phyloP scores from a whole-genome alignment of 2,329 filamentous ascomycete genomes.

The Drechmeria coniospora region DNA sequence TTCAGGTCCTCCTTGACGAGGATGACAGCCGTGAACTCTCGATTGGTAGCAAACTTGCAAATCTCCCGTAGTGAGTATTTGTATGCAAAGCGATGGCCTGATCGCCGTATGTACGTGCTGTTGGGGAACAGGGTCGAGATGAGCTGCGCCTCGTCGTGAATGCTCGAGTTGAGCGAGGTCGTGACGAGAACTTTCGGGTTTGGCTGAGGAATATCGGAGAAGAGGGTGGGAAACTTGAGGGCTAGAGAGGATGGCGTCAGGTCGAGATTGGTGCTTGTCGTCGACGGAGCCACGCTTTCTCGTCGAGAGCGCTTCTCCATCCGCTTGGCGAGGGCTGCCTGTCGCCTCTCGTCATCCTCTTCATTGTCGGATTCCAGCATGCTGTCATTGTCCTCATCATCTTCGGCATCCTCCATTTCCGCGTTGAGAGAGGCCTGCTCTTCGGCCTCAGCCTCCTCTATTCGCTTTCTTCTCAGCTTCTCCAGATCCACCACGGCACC shows the following conservation, averaged over 20 bases:
- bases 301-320: conserved; percentile 28
- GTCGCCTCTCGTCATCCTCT: conserved; percentile 33
- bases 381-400: conserved; percentile 53
- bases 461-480: conserved; percentile 39
- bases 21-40: conserved; percentile 70
- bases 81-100: conserved; percentile 67
- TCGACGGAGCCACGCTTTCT: conserved; percentile 41
- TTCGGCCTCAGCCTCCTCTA: conserved; percentile 37
- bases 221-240: conserved; percentile 47
- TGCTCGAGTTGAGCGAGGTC: conserved; percentile 73
- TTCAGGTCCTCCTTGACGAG: conserved; percentile 85
- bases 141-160: conserved; percentile 69
- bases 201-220: conserved; percentile 41
- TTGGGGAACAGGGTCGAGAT: conserved; percentile 77
- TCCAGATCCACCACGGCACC: conserved; percentile 42
- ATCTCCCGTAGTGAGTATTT: conserved; percentile 92
- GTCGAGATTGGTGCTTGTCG: conserved; percentile 48
- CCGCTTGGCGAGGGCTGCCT: conserved; percentile 25
- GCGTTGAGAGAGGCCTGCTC: conserved; percentile 31
- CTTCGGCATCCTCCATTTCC: conserved; percentile 24
- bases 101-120: conserved; percentile 71
- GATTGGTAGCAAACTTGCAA: conserved; percentile 64
- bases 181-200: conserved; percentile 82
- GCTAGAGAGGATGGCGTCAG: conserved; percentile 44
- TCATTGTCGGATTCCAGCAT: conserved; percentile 58